phyloP scores from a whole-genome alignment of 805 yeast species.

The Candida hungchunana region DNA sequence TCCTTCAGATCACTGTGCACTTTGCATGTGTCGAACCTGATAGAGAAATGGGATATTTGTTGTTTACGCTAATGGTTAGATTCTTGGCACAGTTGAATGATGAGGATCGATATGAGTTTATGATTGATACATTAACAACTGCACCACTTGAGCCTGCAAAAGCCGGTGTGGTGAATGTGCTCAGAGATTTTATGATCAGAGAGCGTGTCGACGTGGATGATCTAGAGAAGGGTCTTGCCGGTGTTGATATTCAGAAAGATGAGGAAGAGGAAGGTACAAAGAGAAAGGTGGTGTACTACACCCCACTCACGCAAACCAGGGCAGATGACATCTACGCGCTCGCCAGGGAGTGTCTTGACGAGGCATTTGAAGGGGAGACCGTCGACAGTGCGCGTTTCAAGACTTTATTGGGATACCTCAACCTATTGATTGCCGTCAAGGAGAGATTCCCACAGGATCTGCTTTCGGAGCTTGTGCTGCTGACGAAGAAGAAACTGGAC shows the following conservation, averaged over 20 bases:
- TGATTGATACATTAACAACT: slow-evolving; percentile 56
- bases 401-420: slow-evolving; percentile 51
- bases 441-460: slow-evolving; percentile 28
- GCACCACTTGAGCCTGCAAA: slow-evolving; percentile 65
- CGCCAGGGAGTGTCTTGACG: slow-evolving; percentile 35
- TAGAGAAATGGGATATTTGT: slow-evolving; percentile 37
- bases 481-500: slow-evolving; percentile 20
- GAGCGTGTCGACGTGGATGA: slow-evolving; percentile 17
- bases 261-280: slow-evolving; percentile 8
- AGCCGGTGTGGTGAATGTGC: slow-evolving; percentile 57
- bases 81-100: slow-evolving; percentile 58
- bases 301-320: slow-evolving; percentile 40
- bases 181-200: slow-evolving; percentile 60
- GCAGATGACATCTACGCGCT: slow-evolving; percentile 40
- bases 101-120: slow-evolving; percentile 50
- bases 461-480: slow-evolving; percentile 29
- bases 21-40: slow-evolving; percentile 33
- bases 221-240: slow-evolving; percentile 5
- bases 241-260: slow-evolving; percentile 5
- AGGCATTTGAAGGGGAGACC: slow-evolving; percentile 21
- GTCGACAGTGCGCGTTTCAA: slow-evolving; percentile 31
- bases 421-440: slow-evolving; percentile 42
- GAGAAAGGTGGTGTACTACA: slow-evolving; percentile 31
- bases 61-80: slow-evolving; percentile 60
- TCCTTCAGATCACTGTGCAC: slow-evolving; percentile 39